Evolutionary conservation across 2,329 filamentous ascomycete species (phyloP), one percentile per base, ranked within the genome.

Genomic region (Fusarium kyushuense): DNA sequence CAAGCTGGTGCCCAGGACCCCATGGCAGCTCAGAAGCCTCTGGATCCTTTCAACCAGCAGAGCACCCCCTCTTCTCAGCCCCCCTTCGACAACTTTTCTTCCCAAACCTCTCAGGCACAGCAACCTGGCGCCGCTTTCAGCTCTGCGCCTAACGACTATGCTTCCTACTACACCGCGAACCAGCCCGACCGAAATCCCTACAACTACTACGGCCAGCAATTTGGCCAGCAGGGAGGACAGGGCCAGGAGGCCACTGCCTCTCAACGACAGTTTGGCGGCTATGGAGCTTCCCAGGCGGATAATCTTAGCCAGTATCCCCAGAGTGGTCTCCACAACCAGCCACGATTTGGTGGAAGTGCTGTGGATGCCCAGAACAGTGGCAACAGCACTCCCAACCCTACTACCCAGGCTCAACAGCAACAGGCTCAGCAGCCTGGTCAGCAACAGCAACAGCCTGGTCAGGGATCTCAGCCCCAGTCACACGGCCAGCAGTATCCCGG

Each of bases 341-440:
- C 87, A 6, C 86, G 89, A 54, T 90, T 89, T 43, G 84, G 85
- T 30, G 83, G 82, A 69, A 83, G 82, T 46, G 80, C 84, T 30
- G 81, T 85, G 63, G 93, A 97, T 56, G 86, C 87, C 65, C 92
- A 94, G 75, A 93, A 91, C 82, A 97, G 93, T 77, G 95, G 94
- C 43, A 91, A 96, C 78, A 95, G 91, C 74, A 97, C 94, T 4
- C 94, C 95, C 35, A 96, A 96, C 81, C 94, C 94, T 29, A 85
- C 90, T 40, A 81, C 82, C 13, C 86, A 87, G 75, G 81, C 80
- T 46, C 86, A 87, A 72, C 79, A 81, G 66, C 62, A 78, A 55
- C 81, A 82, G 33, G 82, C 83, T 63, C 81, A 80, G 70, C 79
- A 77, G 60, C 75, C 69, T n/a, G 85, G 88, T 30, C 81, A 82